These are phyloP conservation scores for Pholiota conissans DNA, from an alignment of 768 basidiomycete species.

Conservation along the genomic window DNA sequence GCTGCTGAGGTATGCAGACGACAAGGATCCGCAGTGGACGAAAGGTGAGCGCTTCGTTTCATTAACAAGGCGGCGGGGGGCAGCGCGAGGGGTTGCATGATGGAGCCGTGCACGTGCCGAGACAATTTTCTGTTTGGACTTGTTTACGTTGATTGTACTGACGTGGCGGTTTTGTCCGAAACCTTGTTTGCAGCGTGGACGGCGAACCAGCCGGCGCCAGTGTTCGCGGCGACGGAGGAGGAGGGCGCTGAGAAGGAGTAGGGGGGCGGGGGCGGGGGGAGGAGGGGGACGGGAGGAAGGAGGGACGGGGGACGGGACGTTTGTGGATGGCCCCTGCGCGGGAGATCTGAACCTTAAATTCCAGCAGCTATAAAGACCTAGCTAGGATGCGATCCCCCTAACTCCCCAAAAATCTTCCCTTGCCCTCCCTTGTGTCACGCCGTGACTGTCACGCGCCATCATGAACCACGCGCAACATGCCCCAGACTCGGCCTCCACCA, in stretches of 20 bases:
- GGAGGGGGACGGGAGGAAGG: conserved; percentile 19
- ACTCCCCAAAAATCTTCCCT: conserved; percentile 76
- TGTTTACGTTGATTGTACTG: conserved; percentile 50
- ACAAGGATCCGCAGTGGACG: conserved; percentile 83
- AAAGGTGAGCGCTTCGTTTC: conserved; percentile 56
- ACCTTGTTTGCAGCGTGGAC: conserved; percentile 74
- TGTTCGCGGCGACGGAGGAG: conserved; percentile 71
- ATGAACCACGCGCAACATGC: conserved; percentile 52
- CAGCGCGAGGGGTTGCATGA: conserved; percentile 8
- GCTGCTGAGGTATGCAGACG: conserved; percentile 88
- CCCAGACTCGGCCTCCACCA: conserved; percentile 32
- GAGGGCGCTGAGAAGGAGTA: conserved; percentile 48
- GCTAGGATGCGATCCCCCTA: conserved; percentile 66
- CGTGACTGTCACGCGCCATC: conserved; percentile 76
- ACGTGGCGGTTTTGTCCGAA: conserved; percentile 65
- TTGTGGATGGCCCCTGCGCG: conserved; percentile 66
- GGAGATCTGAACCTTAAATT: conserved; percentile 86
- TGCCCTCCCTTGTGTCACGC: conserved; percentile 52
- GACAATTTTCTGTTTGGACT: conserved; percentile 36
- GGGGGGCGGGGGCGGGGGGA: conserved; percentile 16
- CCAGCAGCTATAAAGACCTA: conserved; percentile 79
- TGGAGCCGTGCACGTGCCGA: conserved; percentile 30
- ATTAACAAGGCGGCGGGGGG: conserved; percentile 15
- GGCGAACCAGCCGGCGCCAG: conserved; percentile 81
- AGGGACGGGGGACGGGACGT: conserved; percentile 22